phyloP scores from a whole-genome alignment of 441 rosid genomes.

The Cnidoscolus chayamansa region DNA sequence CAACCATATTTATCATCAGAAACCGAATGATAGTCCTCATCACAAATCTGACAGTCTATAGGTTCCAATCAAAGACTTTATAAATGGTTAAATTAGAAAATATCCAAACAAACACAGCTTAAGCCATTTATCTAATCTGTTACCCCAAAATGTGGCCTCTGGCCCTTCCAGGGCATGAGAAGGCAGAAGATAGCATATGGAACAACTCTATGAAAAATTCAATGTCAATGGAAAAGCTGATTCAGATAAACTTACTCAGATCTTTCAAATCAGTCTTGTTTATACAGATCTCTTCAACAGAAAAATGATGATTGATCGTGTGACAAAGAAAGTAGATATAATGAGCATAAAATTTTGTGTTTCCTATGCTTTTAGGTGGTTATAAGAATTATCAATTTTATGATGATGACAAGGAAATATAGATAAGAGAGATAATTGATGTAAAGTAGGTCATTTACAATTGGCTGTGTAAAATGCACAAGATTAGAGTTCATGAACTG shows the following conservation, averaged over 20 bases:
- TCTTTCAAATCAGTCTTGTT: slow-evolving; percentile 11
- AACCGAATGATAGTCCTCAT: background rate
- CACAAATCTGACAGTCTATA: background rate
- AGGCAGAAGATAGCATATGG: slow-evolving; percentile 16
- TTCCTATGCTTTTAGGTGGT: slow-evolving; percentile 18
- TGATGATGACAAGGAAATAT: slow-evolving; percentile 3
- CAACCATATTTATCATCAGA: background rate
- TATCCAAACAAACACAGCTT: slow-evolving; percentile 2
- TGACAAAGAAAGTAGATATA: slow-evolving; percentile 18
- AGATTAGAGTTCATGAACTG: background rate
- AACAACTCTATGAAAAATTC: background rate
- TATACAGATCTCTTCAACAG: slow-evolving; percentile 10
- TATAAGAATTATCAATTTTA: slow-evolving; percentile 24
- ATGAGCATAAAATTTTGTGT: slow-evolving; percentile 9
- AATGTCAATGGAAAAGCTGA: background rate
- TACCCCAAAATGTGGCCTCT: background rate
- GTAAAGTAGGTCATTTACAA: background rate
- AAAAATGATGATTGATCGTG: background rate
- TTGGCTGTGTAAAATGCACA: background rate
- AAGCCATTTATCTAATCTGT: background rate
- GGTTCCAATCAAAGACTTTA: background rate
- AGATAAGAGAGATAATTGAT: background rate
- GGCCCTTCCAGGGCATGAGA: slow-evolving; percentile 26
- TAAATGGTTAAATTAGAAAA: background rate
- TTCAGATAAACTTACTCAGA: slow-evolving; percentile 1